Percentiles rank a stretch among this genome's conserved stretches.
phyloP scores from a whole-genome alignment of 768 basidiomycete species.

The Mycena vulgaris region DNA sequence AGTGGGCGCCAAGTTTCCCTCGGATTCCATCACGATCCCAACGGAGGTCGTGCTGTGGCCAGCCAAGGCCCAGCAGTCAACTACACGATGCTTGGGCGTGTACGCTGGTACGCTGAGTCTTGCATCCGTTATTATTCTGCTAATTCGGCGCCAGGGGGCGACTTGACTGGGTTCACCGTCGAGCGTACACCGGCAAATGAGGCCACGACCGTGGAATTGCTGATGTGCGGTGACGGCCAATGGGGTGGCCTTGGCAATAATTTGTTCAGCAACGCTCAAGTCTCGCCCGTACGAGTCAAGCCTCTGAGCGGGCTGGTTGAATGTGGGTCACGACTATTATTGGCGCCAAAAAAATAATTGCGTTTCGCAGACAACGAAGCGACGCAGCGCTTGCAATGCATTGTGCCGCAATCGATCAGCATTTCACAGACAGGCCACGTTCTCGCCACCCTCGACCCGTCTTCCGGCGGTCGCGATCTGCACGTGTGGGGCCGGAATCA shows the following conservation, averaged over 20 bases:
- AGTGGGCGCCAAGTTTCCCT: conserved; percentile 72
- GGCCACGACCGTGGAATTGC: conserved; percentile 59
- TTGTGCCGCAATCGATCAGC: conserved; percentile 73
- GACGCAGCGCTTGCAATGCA: conserved; percentile 70
- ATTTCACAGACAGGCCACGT: conserved; percentile 86
- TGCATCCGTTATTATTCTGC: neutral
- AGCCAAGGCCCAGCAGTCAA: conserved; percentile 62
- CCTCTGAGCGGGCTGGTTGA: conserved; percentile 88
- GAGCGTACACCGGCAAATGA: conserved; percentile 58
- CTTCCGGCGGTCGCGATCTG: conserved; percentile 73
- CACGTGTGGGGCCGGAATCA: conserved; percentile 83
- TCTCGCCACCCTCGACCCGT: conserved; percentile 79
- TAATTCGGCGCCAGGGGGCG: conserved; percentile 66
- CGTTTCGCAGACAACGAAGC: conserved; percentile 73
- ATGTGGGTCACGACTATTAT: conserved; percentile 68
- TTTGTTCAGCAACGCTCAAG: conserved; percentile 78
- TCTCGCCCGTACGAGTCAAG: conserved; percentile 80
- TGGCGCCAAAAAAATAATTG: conserved; percentile 6
- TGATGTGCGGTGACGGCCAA: conserved; percentile 89
- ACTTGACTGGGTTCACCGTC: conserved; percentile 84
- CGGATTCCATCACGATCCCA: conserved; percentile 83
- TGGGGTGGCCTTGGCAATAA: conserved; percentile 84
- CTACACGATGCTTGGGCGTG: conserved; percentile 75
- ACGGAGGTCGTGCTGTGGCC: conserved; percentile 88
- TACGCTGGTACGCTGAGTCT: conserved; percentile 65